phyloP scores from a whole-genome alignment of 2,329 filamentous ascomycete species.

The Aspergillus novofumigatus region DNA sequence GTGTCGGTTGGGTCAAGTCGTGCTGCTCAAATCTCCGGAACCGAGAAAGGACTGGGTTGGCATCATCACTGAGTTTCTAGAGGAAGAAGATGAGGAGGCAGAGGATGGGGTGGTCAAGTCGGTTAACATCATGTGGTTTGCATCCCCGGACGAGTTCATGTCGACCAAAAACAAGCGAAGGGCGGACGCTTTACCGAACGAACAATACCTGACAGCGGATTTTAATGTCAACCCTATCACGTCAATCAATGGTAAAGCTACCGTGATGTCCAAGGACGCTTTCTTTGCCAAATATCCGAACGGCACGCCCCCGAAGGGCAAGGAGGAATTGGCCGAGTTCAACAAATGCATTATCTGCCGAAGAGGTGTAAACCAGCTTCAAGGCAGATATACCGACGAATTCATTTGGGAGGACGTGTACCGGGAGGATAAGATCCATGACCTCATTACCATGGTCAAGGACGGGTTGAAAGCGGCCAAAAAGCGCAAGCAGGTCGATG shows the following conservation, averaged over 20 bases:
- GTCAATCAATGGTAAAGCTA: constrained; percentile 87
- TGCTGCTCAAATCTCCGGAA: constrained; percentile 83
- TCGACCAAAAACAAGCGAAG: constrained; percentile 78
- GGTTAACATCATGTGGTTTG: constrained; percentile 92
- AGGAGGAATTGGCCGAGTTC: constrained; percentile 59
- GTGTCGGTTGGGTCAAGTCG: constrained; percentile 75
- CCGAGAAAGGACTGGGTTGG: constrained; percentile 88
- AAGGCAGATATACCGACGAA: constrained; percentile 85
- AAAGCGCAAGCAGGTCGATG: constrained; percentile 44
- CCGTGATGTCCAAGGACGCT: constrained; percentile 65
- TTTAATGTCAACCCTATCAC: constrained; percentile 83
- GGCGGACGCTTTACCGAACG: constrained; percentile 76
- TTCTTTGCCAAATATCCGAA: constrained; percentile 69
- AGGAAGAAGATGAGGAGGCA: constrained; percentile 67
- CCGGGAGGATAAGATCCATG: constrained; percentile 59
- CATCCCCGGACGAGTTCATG: constrained; percentile 80
- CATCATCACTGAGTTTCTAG: constrained; percentile 76
- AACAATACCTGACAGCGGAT: constrained; percentile 84
- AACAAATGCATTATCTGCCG: constrained; percentile 89
- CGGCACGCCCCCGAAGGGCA: constrained; percentile 66
- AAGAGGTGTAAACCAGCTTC: constrained; percentile 81
- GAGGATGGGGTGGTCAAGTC: constrained; percentile 54
- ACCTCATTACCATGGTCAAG: constrained; percentile 64
- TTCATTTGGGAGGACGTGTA: constrained; percentile 90
- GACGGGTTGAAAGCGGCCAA: constrained; percentile 62